Base-by-base conservation (phyloP, 1,139 yeast genomes). In the Martiniozyma asiatica region DNA sequence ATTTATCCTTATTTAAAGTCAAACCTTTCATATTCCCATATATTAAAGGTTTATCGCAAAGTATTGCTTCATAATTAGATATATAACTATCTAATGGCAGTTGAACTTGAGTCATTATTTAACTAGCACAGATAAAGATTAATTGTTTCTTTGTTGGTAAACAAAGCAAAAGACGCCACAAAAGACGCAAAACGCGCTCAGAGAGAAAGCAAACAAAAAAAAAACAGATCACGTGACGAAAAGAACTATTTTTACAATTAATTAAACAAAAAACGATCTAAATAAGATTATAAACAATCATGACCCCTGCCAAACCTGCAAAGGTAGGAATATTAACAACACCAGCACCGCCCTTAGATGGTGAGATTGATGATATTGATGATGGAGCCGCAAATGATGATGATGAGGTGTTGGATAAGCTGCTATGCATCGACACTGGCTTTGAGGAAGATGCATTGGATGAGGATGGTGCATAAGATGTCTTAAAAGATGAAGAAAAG, bases 1-100 rank as follows among this genome's bases (percentile, higher is more conserved):
- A 48, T 8, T 37, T 34, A 11, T 39, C 36, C 20, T 41, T 38
- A 20, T 44, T 27, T 8, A 51, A 36, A 3, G 39, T 31, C 27
- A 40, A 36, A 3, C 54, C 54, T 16, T 38, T 42, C 35, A 47
- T 39, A 22, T 43, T 45, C 3, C 56, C 53, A 30, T 36, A 41
- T 11, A 41, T 43, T 3, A 51, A 27, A 4, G 56, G 56, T 22
- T 39, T 34, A 8, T 41, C 42, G 13, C 37, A 37, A 14, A 41
- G 33, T 18, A 50, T 38, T 5, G 51, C 45, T 21, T 41, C 38
- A 24, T 43, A 44, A 37, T 51, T 50, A 16, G n/a, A n/a, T n/a
- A n/a, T n/a, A n/a, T n/a, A n/a, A 40, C 44, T 20, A 35, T n/a
- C n/a, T n/a, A n/a, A n/a, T n/a, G n/a, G n/a, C n/a, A n/a, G n/a